Conservation (phyloP, 768 basidiomycete genomes). For the Mycena rebaudengoi region DNA sequence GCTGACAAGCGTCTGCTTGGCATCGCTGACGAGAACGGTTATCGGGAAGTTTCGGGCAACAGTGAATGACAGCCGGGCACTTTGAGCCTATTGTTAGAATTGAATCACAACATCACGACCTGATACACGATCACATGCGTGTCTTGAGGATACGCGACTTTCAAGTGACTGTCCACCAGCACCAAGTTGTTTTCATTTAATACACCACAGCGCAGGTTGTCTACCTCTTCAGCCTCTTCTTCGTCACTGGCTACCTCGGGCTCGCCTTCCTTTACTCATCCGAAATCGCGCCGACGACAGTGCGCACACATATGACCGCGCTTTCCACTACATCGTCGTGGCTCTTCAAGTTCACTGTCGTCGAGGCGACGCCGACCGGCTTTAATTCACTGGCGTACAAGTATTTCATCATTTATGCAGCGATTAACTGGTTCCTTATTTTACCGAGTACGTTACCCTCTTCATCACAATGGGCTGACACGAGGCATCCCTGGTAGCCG, state of each 20-base stretch:
- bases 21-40: too few relatives aligned
- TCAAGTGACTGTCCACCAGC: too few relatives aligned
- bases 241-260: slow-evolving; percentile 28
- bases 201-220: too few relatives aligned
- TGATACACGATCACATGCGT: too few relatives aligned
- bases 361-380: slow-evolving; percentile 29
- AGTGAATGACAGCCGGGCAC: too few relatives aligned
- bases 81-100: too few relatives aligned
- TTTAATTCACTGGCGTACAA: slow-evolving; percentile 18
- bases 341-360: slow-evolving; percentile 27
- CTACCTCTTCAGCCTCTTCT: slow-evolving; percentile 25
- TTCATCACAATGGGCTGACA: neutral
- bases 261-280: slow-evolving; percentile 28
- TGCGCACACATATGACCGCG: slow-evolving; percentile 27
- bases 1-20: too few relatives aligned
- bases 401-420: slow-evolving; percentile 27
- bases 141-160: too few relatives aligned
- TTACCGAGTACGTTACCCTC: slow-evolving; percentile 18
- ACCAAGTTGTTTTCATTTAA: too few relatives aligned
- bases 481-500: slow-evolving; percentile 4
- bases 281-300: slow-evolving; percentile 26
- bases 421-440: slow-evolving; percentile 26
- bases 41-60: too few relatives aligned
- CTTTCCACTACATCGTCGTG: slow-evolving; percentile 25
- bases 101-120: too few relatives aligned